These are phyloP conservation scores for Phytophthora tentaculata DNA, from an alignment of 352 stramenopile species.

Conservation along the genomic window DNA sequence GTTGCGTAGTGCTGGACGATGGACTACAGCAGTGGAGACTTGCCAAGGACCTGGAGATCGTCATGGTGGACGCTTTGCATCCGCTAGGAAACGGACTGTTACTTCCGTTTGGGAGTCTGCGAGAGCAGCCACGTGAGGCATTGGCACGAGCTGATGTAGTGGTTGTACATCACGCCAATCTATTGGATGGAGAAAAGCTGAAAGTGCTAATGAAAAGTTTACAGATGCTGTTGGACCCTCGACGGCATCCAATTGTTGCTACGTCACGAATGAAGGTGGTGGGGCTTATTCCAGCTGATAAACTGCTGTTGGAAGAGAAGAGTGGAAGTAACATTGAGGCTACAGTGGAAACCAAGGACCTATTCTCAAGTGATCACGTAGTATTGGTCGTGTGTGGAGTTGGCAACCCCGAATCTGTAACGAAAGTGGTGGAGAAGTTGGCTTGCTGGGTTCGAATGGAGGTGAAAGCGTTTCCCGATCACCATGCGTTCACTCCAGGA, in stretches of 20 bases:
- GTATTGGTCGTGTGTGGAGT: constrained; percentile 65
- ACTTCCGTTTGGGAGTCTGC: constrained; percentile 61
- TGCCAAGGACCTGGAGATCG: constrained; percentile 65
- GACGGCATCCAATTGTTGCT: constrained; percentile 39
- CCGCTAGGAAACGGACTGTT: constrained; percentile 70
- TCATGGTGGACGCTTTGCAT: constrained; percentile 75
- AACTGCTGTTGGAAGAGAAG: constrained; percentile 5
- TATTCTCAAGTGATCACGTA: constrained; percentile 23
- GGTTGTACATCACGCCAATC: constrained; percentile 64
- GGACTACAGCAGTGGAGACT: constrained; percentile 77
- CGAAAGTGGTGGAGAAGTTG: constrained; percentile 45
- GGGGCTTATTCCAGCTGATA: constrained; percentile 24
- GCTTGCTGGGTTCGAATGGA: constrained; percentile 36
- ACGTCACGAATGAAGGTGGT: constrained; percentile 59
- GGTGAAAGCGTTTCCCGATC: constrained; percentile 66
- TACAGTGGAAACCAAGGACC: not conserved
- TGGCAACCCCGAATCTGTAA: constrained; percentile 69
- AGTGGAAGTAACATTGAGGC: not conserved
- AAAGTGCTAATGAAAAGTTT: constrained; percentile 29
- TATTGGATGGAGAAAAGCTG: constrained; percentile 26
- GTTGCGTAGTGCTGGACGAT: constrained; percentile 68
- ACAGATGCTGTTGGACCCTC: constrained; percentile 5
- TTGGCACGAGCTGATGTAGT: constrained; percentile 58
- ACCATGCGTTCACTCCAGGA: constrained; percentile 51
- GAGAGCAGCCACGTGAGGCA: constrained; percentile 51